Evolutionary conservation across 2,329 filamentous ascomycete genomes (phyloP).

Genomic region (Ophiocordyceps camponoti-saundersi): DNA sequence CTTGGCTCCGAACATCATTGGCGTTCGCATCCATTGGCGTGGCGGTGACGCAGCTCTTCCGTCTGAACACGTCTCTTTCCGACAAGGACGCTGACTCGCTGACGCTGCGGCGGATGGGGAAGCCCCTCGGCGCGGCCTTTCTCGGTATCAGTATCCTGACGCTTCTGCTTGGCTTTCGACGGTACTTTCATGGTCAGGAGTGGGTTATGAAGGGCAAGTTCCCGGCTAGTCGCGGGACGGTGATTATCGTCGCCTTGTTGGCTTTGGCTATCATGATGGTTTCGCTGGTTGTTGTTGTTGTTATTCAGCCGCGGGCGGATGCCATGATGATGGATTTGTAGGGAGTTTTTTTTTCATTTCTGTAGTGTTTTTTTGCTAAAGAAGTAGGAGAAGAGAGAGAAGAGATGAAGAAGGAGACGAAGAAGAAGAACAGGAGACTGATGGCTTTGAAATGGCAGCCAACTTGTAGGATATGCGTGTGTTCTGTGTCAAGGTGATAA

Average conservation of each 20-base stretch:
- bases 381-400: neutral
- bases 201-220: constrained; percentile 72
- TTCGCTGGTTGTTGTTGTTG: constrained; percentile 41
- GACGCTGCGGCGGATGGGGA: constrained; percentile 46
- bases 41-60: constrained; percentile 70
- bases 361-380: neutral
- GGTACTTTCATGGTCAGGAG: constrained; percentile 62
- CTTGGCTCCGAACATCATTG: constrained; percentile 69
- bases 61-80: constrained; percentile 52
- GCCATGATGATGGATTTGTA: neutral
- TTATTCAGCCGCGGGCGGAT: constrained; percentile 25
- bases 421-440: too few relatives aligned
- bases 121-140: constrained; percentile 62
- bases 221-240: constrained; percentile 58
- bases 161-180: constrained; percentile 58
- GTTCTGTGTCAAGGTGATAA: too few relatives aligned
- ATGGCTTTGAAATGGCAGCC: too few relatives aligned
- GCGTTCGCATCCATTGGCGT: constrained; percentile 72
- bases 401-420: too few relatives aligned
- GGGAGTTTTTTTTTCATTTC: neutral
- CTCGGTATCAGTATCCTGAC: constrained; percentile 60
- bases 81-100: constrained; percentile 17
- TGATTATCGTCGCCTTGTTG: constrained; percentile 51
- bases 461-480: too few relatives aligned
- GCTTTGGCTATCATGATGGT: constrained; percentile 45